Base-by-base conservation (phyloP, 192 early-diverging fungal species). In the Diversispora eburnea region DNA sequence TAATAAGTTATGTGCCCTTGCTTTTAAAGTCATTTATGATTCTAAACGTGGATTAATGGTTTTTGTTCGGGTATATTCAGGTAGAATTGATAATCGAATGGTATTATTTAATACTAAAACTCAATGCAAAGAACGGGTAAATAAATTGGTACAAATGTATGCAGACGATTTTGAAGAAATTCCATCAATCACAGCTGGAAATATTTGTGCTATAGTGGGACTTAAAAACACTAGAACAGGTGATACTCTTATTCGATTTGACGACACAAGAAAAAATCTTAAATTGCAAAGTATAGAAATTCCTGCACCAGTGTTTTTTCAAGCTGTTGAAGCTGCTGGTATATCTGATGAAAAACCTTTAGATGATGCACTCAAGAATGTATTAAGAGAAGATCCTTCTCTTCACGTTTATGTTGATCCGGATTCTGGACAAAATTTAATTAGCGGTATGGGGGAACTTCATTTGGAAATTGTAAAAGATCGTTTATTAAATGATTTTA, bases 1-100 rank as follows among this genome's bases (percentile, higher is more conserved):
- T 41, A 89, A 86, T 3, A 79, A 82, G 22, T 85, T 96, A 4
- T 88, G 92, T 68, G 97, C 94, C 2, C 80, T 98, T 64, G 97
- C 97, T 0, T 98, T 98, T 84, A 98, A 98, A 72, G 94, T 98
- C 0, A 81, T 90, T 0, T 90, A 93, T 56, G 93, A 97, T 76
- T 77, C 87, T 10, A 84, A 90, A 63, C 87, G 94, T n/a, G 97
- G 95, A 3, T 87, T 92, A 15, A 83, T 97, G 83, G 92, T 95
- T 8, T 99, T 98, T 81, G 84, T 99, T 74, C 90, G 97, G 74
- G 90, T 99, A n/a, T 99, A 99, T 83, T 95, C 97, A 82, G 97
- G 97, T 52, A 80, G 82, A 13, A 76, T 98, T 6, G 84, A 89
- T n/a, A 79, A 88, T 43, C 85, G 91, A 3, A 83, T 82, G 45